Percentiles rank a stretch among this genome's conserved stretches.
phyloP scores from a whole-genome alignment of 164 flowering plant species.

The Aristolochia contorta region DNA sequence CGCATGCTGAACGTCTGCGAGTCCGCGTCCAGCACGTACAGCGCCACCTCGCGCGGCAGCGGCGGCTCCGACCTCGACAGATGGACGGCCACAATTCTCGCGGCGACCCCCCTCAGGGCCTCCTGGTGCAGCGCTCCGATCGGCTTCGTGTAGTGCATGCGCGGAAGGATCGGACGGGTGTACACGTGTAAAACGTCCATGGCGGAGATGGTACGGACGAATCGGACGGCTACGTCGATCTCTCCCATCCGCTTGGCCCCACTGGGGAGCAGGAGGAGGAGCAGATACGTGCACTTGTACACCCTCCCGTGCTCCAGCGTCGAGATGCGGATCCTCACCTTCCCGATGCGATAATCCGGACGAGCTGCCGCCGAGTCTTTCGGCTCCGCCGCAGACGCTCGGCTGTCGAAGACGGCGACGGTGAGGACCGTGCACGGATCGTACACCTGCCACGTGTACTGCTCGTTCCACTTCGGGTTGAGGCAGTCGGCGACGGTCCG shows the following conservation, averaged over 20 bases:
- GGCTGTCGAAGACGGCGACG: slow-evolving; percentile 43
- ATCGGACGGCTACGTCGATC: slow-evolving; percentile 64
- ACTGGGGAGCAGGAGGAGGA: slow-evolving; percentile 30
- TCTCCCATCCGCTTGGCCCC: slow-evolving; percentile 78
- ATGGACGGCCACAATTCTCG: slow-evolving; percentile 44
- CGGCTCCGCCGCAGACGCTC: slow-evolving; percentile 12
- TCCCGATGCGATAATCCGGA: slow-evolving; percentile 68
- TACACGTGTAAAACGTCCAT: slow-evolving; percentile 65
- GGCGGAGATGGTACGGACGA: slow-evolving; percentile 34
- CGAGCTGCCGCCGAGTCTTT: slow-evolving; percentile 26
- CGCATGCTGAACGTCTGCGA: slow-evolving; percentile 69
- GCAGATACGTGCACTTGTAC: slow-evolving; percentile 52
- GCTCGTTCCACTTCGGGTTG: slow-evolving; percentile 89
- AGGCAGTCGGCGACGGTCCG: slow-evolving; percentile 53
- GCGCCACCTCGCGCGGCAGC: slow-evolving; percentile 55
- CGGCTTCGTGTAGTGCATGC: slow-evolving; percentile 81
- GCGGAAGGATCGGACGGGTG: slow-evolving; percentile 56
- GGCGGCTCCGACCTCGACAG: slow-evolving; percentile 82
- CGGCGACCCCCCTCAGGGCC: slow-evolving; percentile 32
- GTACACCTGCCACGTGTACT: slow-evolving; percentile 84
- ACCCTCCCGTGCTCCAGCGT: slow-evolving; percentile 52
- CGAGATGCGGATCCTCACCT: slow-evolving; percentile 73
- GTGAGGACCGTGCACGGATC: slow-evolving; percentile 84
- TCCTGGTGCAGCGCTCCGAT: slow-evolving; percentile 60
- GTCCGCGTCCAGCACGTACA: slow-evolving; percentile 67